phyloP scores from a whole-genome alignment of 1,284 basidiomycete genomes.

The Sanghuangporus sanghuang region DNA sequence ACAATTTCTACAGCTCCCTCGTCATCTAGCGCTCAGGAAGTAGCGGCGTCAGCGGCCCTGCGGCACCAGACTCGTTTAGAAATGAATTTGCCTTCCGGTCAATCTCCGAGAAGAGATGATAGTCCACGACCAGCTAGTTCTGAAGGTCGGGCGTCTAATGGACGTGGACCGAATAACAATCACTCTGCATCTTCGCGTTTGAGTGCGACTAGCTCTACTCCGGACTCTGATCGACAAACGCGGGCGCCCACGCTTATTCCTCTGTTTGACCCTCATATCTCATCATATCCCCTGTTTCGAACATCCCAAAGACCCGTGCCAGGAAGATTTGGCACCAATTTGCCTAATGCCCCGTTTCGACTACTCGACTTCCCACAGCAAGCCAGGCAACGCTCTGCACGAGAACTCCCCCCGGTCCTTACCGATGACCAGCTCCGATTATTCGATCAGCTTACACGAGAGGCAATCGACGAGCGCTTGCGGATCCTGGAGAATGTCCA shows the following conservation, averaged over 20 bases:
- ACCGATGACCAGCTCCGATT: slow-evolving; percentile 55
- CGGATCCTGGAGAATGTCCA: slow-evolving; percentile 73
- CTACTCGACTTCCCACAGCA: not conserved
- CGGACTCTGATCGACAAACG: not conserved
- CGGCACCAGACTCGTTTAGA: slow-evolving; percentile 24
- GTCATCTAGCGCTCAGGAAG: slow-evolving; percentile 27
- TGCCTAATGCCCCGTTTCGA: not conserved
- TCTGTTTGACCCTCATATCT: slow-evolving; percentile 4
- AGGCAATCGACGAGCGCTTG: slow-evolving; percentile 80
- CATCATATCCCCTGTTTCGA: not conserved
- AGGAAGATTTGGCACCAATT: slow-evolving; percentile 1
- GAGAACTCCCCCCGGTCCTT: slow-evolving; percentile 41
- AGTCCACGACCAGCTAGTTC: not conserved
- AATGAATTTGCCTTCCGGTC: not conserved
- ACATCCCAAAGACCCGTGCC: not conserved
- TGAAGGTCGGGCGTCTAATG: not conserved
- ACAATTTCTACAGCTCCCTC: not conserved
- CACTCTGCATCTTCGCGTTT: not conserved
- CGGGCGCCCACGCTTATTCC: slow-evolving; percentile 11
- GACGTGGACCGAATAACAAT: not conserved
- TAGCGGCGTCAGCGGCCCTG: slow-evolving; percentile 33
- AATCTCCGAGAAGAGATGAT: not conserved
- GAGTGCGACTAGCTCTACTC: not conserved
- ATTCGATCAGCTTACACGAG: slow-evolving; percentile 62
- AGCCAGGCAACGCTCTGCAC: slow-evolving; percentile 11